phyloP scores from a whole-genome alignment of 106 monocot genomes.

The Apostasia shenzhenica region DNA sequence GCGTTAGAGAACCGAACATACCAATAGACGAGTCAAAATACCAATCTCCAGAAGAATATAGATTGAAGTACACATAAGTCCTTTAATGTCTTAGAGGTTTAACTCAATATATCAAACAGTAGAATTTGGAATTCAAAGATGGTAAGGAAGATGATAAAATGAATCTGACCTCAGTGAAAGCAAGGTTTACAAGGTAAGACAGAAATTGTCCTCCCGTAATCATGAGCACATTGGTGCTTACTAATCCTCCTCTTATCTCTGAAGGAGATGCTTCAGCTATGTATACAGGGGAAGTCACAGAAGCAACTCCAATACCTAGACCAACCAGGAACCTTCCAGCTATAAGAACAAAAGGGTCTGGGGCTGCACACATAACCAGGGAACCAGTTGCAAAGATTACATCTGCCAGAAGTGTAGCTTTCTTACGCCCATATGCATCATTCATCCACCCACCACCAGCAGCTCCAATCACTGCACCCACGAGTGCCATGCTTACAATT shows the following conservation, averaged over 20 bases:
- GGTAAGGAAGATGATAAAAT: slow-evolving; percentile 1
- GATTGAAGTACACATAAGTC: no score
- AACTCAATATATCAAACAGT: no score
- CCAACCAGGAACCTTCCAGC: slow-evolving; percentile 84
- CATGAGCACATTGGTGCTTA: slow-evolving; percentile 94
- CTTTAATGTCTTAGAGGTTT: no score
- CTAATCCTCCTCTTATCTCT: slow-evolving; percentile 86
- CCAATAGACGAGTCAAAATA: no score
- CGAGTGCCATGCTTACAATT: slow-evolving; percentile 94
- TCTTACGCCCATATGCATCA: slow-evolving; percentile 87
- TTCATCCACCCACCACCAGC: slow-evolving; percentile 83
- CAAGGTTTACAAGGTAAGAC: slow-evolving; percentile 93
- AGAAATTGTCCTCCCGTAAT: slow-evolving; percentile 92
- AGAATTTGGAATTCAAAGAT: neutral
- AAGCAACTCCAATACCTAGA: slow-evolving; percentile 80
- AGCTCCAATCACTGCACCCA: slow-evolving; percentile 87
- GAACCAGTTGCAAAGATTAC: slow-evolving; percentile 67
- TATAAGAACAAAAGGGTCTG: slow-evolving; percentile 72
- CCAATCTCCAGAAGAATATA: no score
- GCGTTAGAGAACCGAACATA: no score
- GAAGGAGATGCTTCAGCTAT: slow-evolving; percentile 95
- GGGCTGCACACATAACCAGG: slow-evolving; percentile 76
- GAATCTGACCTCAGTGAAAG: slow-evolving; percentile 81
- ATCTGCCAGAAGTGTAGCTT: slow-evolving; percentile 75
- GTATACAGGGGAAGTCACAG: slow-evolving; percentile 92